Base-by-base conservation (phyloP, 371 early-diverging fungal species). In the Fennellomyces sp. region DNA sequence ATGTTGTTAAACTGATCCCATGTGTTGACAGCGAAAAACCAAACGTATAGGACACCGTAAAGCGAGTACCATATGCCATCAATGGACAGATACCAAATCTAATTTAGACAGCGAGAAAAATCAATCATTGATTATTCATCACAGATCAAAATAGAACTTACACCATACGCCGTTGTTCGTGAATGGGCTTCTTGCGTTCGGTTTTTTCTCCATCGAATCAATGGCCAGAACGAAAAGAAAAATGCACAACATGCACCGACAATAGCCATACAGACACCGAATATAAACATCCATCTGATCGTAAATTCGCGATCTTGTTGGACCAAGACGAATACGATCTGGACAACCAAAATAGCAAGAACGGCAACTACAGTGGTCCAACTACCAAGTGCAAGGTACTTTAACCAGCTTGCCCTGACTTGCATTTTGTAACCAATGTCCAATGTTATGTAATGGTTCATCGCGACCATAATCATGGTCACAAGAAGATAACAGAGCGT, bases 81-180 rank as follows among this genome's bases (percentile, higher is more conserved):
- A 36, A 66, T 62, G 5, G 42, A 4, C 19, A 66, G 17, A 41
- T 58, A 59, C 58, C 60, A 66, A 15, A 66, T 52, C 63, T 66
- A 56, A 10, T 49, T 8, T 4, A 25, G 47, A 45, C 26, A 26
- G 27, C 29, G 6, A 10, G 25, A 36, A 21, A 12, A 41, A 29
- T n/a, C 31, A 21, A n/a, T 36, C 33, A 48, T 47, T 50, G 2
- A 25, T 38, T 31, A 54, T 42, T 30, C 12, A 23, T 17, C 19
- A 58, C 23, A 17, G 23, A 56, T 3, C 2, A 17, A 48, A 26
- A 27, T 17, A 15, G 23, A 7, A 25, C 48, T 52, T 68, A 68
- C 68, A 26, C 68, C 68, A 13, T 62, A 41, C 2, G 68, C 56
- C 6, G 68, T 57, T 35, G 68, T 63, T 41, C 39, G 58, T 25